These are phyloP conservation scores for Pinus tabuliformis DNA, from an alignment of 75 land plant genomes.

Conservation along the genomic window DNA sequence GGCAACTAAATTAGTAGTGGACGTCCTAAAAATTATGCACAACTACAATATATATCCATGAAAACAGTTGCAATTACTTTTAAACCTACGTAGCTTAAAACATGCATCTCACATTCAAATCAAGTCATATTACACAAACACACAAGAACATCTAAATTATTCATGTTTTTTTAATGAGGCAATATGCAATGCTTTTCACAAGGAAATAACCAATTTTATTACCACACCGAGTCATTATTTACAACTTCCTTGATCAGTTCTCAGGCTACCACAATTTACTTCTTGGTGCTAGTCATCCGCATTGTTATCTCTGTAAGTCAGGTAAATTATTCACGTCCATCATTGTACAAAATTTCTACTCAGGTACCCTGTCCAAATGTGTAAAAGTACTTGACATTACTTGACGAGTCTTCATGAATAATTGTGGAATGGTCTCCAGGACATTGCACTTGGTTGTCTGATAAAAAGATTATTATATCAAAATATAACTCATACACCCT, in stretches of 20 bases:
- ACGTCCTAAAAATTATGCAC: background rate
- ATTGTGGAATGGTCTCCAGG: too few species aligned
- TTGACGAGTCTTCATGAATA: too few species aligned
- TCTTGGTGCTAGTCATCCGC: slow-evolving; percentile 77
- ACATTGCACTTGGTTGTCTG: too few species aligned
- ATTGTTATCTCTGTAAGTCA: slow-evolving; percentile 86
- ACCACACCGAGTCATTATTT: slow-evolving; percentile 70
- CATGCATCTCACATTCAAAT: background rate
- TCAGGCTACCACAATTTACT: slow-evolving; percentile 78
- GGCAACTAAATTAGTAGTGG: background rate
- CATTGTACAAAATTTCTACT: too few species aligned
- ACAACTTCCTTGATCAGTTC: slow-evolving; percentile 92
- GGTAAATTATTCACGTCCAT: too few species aligned
- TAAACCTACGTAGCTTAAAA: background rate
- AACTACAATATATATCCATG: too few species aligned
- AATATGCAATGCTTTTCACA: background rate
- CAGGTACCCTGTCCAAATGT: too few species aligned
- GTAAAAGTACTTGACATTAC: too few species aligned
- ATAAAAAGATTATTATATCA: too few species aligned
- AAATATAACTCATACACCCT: too few species aligned
- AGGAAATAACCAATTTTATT: background rate
- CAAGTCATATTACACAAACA: background rate
- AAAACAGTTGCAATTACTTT: background rate
- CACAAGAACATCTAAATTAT: background rate
- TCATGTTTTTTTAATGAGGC: background rate